These are phyloP conservation scores for Mallotus nudiflorus DNA, from an alignment of 345 rosid genomes.

Conservation along the genomic window DNA sequence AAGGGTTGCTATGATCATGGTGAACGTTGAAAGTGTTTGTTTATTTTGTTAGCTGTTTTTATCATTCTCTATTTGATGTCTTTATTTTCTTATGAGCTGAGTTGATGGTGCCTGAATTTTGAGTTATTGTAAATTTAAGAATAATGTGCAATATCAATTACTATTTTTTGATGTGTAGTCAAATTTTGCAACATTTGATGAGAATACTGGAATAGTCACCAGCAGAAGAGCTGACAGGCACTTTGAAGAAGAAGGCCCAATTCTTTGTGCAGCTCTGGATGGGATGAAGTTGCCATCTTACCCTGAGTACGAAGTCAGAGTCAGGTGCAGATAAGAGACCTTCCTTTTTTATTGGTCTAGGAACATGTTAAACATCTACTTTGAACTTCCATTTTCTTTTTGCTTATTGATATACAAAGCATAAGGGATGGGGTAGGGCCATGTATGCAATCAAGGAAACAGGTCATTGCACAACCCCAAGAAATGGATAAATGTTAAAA, in stretches of 20 bases:
- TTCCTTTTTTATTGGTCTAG: slow-evolving; percentile 1
- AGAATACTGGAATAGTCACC: slow-evolving; percentile 72
- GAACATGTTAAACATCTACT: not conserved
- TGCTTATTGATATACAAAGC: not conserved
- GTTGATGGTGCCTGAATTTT: no score
- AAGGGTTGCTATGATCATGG: no score
- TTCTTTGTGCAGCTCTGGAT: slow-evolving; percentile 87
- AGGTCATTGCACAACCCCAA: no score
- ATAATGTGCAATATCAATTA: not conserved
- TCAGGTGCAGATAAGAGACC: slow-evolving; percentile 50
- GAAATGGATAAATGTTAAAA: not conserved
- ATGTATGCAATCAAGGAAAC: no score
- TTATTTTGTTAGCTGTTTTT: no score
- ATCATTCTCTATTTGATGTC: no score
- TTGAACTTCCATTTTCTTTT: slow-evolving; percentile 10
- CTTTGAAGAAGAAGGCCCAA: slow-evolving; percentile 98
- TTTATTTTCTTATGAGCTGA: no score
- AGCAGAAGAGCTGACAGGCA: slow-evolving; percentile 96
- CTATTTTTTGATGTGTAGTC: slow-evolving; percentile 51
- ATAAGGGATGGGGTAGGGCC: not conserved
- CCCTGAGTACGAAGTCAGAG: slow-evolving; percentile 91
- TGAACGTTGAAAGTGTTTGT: no score
- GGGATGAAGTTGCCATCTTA: slow-evolving; percentile 83
- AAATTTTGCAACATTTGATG: slow-evolving; percentile 94
- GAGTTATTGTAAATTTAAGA: no score